phyloP scores from a whole-genome alignment of 1,284 basidiomycete species.

The Pseudozyma hubeiensis region DNA sequence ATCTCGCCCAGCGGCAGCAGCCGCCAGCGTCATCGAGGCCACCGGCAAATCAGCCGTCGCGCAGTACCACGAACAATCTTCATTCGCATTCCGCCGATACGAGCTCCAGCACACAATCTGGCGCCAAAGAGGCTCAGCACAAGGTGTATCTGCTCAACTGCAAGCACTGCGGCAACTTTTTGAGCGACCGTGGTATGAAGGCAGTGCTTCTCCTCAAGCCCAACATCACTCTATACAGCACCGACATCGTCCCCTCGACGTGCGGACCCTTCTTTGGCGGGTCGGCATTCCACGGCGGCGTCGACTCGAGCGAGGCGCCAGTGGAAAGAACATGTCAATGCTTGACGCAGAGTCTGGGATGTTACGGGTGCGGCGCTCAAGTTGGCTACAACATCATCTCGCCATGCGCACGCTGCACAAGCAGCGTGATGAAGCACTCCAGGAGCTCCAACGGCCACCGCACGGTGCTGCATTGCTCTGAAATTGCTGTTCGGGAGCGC shows the following conservation, averaged over 20 bases:
- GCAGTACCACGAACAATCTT: slow-evolving; percentile 11
- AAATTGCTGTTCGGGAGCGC: slow-evolving; percentile 79
- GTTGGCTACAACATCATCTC: slow-evolving; percentile 70
- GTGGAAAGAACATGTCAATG: slow-evolving; percentile 76
- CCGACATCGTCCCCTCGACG: slow-evolving; percentile 82
- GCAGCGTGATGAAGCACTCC: slow-evolving; percentile 70
- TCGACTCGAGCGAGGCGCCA: slow-evolving; percentile 68
- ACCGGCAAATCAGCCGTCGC: slow-evolving; percentile 8
- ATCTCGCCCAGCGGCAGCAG: slow-evolving; percentile 15
- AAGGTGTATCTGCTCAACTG: slow-evolving; percentile 85
- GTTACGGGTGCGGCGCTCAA: slow-evolving; percentile 80
- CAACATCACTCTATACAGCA: slow-evolving; percentile 83
- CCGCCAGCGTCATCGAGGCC: slow-evolving; percentile 12
- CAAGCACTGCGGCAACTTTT: slow-evolving; percentile 78
- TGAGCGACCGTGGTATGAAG: slow-evolving; percentile 87
- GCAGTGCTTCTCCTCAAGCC: slow-evolving; percentile 84
- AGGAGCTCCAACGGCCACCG: slow-evolving; percentile 80
- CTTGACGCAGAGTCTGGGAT: slow-evolving; percentile 80
- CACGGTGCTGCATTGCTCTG: slow-evolving; percentile 85
- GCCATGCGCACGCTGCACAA: slow-evolving; percentile 66
- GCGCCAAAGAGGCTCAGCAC: slow-evolving; percentile 61
- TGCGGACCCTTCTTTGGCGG: slow-evolving; percentile 71
- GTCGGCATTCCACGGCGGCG: slow-evolving; percentile 66
- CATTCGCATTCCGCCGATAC: slow-evolving; percentile 12
- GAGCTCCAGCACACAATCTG: slow-evolving; percentile 12